phyloP scores from a whole-genome alignment of 2,329 filamentous ascomycete species.

The Trichoderma sp. region DNA sequence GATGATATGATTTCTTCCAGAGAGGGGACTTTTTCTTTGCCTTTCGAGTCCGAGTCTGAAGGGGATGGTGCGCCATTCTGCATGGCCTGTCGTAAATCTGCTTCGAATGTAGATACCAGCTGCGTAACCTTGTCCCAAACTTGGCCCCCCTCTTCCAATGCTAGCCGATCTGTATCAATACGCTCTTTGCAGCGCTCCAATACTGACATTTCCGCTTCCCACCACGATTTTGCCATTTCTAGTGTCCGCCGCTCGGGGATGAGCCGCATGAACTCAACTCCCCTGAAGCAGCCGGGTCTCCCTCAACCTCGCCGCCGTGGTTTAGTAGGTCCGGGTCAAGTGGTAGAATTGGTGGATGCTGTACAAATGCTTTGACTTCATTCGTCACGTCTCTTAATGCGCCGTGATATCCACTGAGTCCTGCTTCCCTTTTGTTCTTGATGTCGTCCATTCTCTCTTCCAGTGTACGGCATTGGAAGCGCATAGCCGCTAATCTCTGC shows the following conservation, averaged over 20 bases:
- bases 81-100: slow-evolving; percentile 60
- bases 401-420: slow-evolving; percentile 70
- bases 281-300: slow-evolving; percentile 38
- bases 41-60: slow-evolving; percentile 28
- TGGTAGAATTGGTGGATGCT: slow-evolving; percentile 55
- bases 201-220: slow-evolving; percentile 61
- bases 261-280: slow-evolving; percentile 59
- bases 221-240: slow-evolving; percentile 71
- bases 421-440: slow-evolving; percentile 66
- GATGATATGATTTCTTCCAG: slow-evolving; percentile 44
- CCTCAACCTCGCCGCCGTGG: slow-evolving; percentile 22
- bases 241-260: slow-evolving; percentile 66
- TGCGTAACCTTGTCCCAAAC: slow-evolving; percentile 66
- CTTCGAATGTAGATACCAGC: slow-evolving; percentile 65
- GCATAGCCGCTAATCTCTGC: slow-evolving; percentile 61
- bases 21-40: slow-evolving; percentile 34
- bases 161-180: slow-evolving; percentile 62
- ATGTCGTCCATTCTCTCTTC: slow-evolving; percentile 62
- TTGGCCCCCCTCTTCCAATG: slow-evolving; percentile 65
- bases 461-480: slow-evolving; percentile 60
- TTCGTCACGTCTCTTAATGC: slow-evolving; percentile 66
- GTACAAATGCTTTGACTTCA: slow-evolving; percentile 61
- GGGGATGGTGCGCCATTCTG: slow-evolving; percentile 29
- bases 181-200: slow-evolving; percentile 56
- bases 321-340: slow-evolving; percentile 50